Evolutionary conservation across 23 red algal species (phyloP).

Genomic region (Porphyridium purpureum): DNA sequence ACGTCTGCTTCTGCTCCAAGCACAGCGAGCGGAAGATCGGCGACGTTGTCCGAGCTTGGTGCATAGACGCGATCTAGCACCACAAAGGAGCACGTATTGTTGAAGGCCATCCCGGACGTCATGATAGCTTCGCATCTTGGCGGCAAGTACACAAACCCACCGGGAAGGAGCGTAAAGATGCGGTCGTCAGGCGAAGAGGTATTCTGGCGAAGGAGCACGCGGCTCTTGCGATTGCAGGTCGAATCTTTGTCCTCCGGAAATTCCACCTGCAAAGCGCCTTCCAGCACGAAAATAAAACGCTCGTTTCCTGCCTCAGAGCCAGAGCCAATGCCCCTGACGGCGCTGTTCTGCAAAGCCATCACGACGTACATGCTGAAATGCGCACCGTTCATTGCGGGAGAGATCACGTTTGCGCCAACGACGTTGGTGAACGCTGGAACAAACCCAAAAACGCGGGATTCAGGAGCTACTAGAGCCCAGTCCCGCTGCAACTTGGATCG

Average conservation of each 20-base stretch:
- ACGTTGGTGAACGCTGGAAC: constrained; percentile 2
- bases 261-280: constrained; percentile 12
- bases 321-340: neutral
- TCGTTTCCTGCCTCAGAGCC: constrained; percentile 11
- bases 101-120: neutral
- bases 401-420: constrained; percentile 28
- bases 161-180: constrained; percentile 5
- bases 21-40: constrained; percentile 3
- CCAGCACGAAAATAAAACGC: constrained; percentile 41
- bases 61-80: constrained; percentile 15
- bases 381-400: constrained; percentile 38
- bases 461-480: constrained; percentile 23
- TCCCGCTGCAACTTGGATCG: neutral
- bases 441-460: constrained; percentile 28
- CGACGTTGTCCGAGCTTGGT: neutral
- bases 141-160: constrained; percentile 34
- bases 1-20: constrained; percentile 15
- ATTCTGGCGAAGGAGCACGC: no score
- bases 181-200: neutral
- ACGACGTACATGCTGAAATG: constrained; percentile 53
- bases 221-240: no score
- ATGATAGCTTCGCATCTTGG: constrained; percentile 4
- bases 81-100: neutral
- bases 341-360: constrained; percentile 5
- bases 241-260: neutral